Conservation (phyloP, 2,329 filamentous ascomycete genomes). For the Scedosporium apiospermum region DNA sequence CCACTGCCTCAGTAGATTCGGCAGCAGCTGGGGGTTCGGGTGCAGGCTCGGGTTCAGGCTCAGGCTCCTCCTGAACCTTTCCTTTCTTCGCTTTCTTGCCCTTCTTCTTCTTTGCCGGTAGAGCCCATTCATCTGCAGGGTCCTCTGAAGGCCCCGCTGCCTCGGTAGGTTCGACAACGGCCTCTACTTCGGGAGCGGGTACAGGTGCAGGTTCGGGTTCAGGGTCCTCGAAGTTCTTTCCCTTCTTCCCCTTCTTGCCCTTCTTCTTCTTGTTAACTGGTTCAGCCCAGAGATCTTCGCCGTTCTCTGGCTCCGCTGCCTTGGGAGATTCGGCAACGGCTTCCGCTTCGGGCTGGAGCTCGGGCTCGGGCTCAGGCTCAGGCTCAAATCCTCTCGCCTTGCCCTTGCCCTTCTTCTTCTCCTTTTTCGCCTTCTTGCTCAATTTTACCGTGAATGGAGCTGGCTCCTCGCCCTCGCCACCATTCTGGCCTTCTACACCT, state of each 20-base stretch:
- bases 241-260: slow-evolving; percentile 5
- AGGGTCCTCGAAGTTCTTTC: neutral
- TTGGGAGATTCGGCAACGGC: slow-evolving; percentile 5
- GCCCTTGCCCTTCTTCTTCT: slow-evolving; percentile 10
- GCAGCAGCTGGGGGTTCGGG: slow-evolving; percentile 3
- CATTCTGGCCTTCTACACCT: neutral
- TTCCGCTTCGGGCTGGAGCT: slow-evolving; percentile 7
- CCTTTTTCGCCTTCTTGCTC: slow-evolving; percentile 27
- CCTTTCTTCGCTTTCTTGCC: slow-evolving; percentile 17
- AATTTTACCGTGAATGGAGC: slow-evolving; percentile 10
- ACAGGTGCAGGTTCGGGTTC: neutral
- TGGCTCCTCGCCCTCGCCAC: neutral
- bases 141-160: neutral
- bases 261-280: slow-evolving; percentile 3
- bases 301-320: neutral
- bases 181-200: neutral
- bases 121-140: neutral
- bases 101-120: slow-evolving; percentile 22
- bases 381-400: slow-evolving; percentile 1
- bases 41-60: slow-evolving; percentile 6
- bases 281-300: neutral
- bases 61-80: neutral
- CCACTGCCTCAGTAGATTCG: slow-evolving; percentile 2
- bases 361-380: slow-evolving; percentile 6
- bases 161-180: neutral